Percentiles rank a stretch among this genome's conserved stretches.
These are phyloP conservation scores for Heterobasidion parviporum DNA, from an alignment of 1,284 basidiomycete genomes.

Conservation along the genomic window DNA sequence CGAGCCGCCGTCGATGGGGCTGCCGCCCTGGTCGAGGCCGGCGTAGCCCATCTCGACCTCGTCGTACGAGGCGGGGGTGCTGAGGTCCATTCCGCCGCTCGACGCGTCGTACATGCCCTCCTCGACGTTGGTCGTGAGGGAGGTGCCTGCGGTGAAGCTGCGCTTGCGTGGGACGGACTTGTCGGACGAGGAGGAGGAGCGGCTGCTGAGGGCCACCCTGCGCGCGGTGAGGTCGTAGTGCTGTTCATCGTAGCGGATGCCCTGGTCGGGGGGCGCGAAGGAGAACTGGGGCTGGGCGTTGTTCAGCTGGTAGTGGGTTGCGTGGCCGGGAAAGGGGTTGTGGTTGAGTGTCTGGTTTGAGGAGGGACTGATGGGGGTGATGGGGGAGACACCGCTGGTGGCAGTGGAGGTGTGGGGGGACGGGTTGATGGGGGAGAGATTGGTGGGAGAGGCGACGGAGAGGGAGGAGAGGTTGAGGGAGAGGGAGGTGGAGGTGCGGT, in stretches of 20 bases:
- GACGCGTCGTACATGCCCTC: constrained; percentile 23
- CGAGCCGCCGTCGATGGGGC: constrained; percentile 48
- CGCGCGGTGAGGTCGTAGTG: constrained; percentile 21
- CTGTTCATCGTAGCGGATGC: constrained; percentile 24
- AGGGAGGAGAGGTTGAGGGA: constrained; percentile 63
- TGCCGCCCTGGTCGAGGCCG: constrained; percentile 29
- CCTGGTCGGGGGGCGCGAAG: constrained; percentile 26
- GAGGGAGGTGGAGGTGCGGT: constrained; percentile 26
- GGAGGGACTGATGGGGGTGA: constrained; percentile 51
- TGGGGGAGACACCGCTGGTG: constrained; percentile 36
- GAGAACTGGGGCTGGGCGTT: constrained; percentile 31
- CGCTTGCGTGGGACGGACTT: constrained; percentile 52
- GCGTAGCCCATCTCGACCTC: constrained; percentile 41
- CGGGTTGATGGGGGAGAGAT: constrained; percentile 50
- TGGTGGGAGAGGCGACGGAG: constrained; percentile 53
- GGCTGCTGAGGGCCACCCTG: constrained; percentile 21
- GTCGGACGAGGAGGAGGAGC: constrained; percentile 33
- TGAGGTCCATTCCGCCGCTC: constrained; percentile 18
- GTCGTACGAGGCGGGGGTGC: constrained; percentile 27
- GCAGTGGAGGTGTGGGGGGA: constrained; percentile 30
- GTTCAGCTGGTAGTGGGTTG: constrained; percentile 18
- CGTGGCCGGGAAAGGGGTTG: constrained; percentile 6
- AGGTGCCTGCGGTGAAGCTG: constrained; percentile 44
- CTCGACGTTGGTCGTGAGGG: constrained; percentile 28
- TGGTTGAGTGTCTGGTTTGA: constrained; percentile 24